A percentile compares a stretch with the other conserved stretches of the same genome.
These are phyloP conservation scores for Tolypocladium guangdongense DNA, from an alignment of 2,329 filamentous ascomycete genomes.

Conservation along the genomic window DNA sequence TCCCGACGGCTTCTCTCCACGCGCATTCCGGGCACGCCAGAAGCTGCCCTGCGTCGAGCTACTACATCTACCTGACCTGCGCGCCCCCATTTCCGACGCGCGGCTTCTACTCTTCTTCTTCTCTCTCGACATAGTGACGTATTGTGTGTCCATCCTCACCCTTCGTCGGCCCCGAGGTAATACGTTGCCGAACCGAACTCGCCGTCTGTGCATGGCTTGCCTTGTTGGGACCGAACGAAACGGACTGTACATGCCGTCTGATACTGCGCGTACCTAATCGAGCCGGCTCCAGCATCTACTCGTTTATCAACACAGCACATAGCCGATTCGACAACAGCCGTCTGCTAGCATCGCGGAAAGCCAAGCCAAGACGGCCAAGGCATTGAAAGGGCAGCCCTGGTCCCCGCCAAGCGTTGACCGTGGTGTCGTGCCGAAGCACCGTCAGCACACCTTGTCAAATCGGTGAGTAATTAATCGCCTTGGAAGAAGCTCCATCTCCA, in stretches of 20 bases:
- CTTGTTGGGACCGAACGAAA: not conserved
- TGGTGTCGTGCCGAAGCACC: not conserved
- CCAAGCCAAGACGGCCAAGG: not conserved
- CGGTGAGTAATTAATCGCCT: not conserved
- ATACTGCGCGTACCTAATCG: slow-evolving; percentile 8
- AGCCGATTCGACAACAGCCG: not conserved
- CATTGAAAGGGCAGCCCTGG: not conserved
- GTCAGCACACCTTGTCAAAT: not conserved
- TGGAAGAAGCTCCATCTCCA: not conserved
- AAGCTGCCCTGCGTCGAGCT: not conserved
- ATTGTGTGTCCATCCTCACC: not conserved
- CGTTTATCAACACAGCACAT: not conserved
- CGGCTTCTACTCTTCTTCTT: not conserved
- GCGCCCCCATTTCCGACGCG: not conserved
- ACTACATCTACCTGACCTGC: slow-evolving; percentile 2
- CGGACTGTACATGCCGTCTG: slow-evolving; percentile 10
- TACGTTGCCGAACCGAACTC: not conserved
- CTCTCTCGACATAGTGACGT: not conserved
- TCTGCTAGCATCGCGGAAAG: not conserved
- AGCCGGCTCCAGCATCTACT: slow-evolving; percentile 1
- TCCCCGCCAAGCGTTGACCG: not conserved
- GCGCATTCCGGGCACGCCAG: slow-evolving; percentile 5
- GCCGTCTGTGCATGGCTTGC: not conserved
- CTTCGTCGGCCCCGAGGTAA: not conserved
- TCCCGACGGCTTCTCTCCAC: slow-evolving; percentile 4